Percentiles rank a stretch among this genome's conserved stretches.
Conservation (phyloP, 345 rosid species). For the Sonneratia caseolaris region DNA sequence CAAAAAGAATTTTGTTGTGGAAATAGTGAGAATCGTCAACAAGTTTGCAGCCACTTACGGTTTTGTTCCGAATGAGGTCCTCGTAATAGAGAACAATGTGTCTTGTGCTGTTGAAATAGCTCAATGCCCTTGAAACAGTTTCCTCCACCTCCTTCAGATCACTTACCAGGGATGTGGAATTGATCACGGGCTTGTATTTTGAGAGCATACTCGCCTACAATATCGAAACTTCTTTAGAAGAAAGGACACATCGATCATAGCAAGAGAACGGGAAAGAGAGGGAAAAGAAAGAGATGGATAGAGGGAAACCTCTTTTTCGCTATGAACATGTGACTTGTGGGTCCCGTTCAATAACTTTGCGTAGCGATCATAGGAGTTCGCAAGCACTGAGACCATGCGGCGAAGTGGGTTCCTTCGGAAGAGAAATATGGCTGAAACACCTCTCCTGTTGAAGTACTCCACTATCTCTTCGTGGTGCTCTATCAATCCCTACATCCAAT, state of each 20-base stretch:
- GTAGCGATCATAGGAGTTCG: constrained; percentile 74
- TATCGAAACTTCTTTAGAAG: constrained; percentile 9
- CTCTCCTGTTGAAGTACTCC: constrained; percentile 73
- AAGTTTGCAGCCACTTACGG: constrained; percentile 4
- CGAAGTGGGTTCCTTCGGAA: constrained; percentile 72
- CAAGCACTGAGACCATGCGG: constrained; percentile 75
- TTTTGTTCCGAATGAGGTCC: background rate
- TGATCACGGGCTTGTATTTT: constrained; percentile 65
- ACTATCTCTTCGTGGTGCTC: constrained; percentile 52
- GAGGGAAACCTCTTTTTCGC: constrained; percentile 58
- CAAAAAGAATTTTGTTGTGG: background rate
- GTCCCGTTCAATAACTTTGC: constrained; percentile 91
- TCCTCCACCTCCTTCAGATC: constrained; percentile 53
- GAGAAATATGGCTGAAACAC: constrained; percentile 67
- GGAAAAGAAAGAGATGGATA: background rate
- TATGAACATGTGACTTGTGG: constrained; percentile 97
- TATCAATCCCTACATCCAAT: constrained; percentile 57
- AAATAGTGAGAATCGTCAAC: background rate
- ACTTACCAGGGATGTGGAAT: constrained; percentile 50
- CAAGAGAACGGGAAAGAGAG: background rate
- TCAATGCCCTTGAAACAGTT: constrained; percentile 46
- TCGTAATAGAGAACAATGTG: constrained; percentile 32
- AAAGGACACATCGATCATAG: background rate
- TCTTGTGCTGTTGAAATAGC: constrained; percentile 58
- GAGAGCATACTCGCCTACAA: constrained; percentile 71